Base-by-base conservation (phyloP, 495 filamentous ascomycete species). In the Hypoxylon trugodes region DNA sequence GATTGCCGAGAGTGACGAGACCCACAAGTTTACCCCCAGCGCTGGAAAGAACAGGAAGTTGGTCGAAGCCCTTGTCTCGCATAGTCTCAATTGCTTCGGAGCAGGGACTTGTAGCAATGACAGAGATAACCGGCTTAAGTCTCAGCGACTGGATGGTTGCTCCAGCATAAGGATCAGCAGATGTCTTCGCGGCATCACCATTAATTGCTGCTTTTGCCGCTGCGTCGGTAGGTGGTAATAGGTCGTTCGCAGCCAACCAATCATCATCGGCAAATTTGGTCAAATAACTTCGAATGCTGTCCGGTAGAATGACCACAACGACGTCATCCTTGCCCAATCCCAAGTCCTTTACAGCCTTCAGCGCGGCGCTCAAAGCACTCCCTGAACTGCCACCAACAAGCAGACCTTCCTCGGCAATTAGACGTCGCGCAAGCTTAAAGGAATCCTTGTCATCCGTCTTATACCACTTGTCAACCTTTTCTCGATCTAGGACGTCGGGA, bases 221-320 rank as follows among this genome's bases (percentile, higher is more conserved):
- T 21, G 30, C 51, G 33, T 70, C 68, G 4, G 59, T 32, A 6
- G 85, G 75, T 1, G 88, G 82, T 10, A 96, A 82, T 33, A 98
- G 91, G 69, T 92, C 88, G 73, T 98, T 97, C 41, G 94, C 94
- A 45, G 91, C 92, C 43, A 98, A 88, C 96, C 96, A 98, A 76
- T 97, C 92, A 71, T 98, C 95, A 70, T 98, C 96, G 61, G 93
- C 90, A 71, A 98, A 98, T 82, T 99, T 99, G 76, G 89, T 93
- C n/a, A 99, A 86, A 72, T 99, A 99, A 73, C 91, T 96, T 65
- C 95, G 84, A 65, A 99, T 97, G 76, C 92, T 96, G 73, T 99
- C 95, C 0, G 95, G 96, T 26, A 96, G 79, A 25, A 99, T 81
- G 10, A 97, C 91, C 12, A 98, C 95, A 0, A 98, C 86, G 9